Base-by-base conservation (phyloP, 495 filamentous ascomycete genomes). In the Extremus antarcticus region DNA sequence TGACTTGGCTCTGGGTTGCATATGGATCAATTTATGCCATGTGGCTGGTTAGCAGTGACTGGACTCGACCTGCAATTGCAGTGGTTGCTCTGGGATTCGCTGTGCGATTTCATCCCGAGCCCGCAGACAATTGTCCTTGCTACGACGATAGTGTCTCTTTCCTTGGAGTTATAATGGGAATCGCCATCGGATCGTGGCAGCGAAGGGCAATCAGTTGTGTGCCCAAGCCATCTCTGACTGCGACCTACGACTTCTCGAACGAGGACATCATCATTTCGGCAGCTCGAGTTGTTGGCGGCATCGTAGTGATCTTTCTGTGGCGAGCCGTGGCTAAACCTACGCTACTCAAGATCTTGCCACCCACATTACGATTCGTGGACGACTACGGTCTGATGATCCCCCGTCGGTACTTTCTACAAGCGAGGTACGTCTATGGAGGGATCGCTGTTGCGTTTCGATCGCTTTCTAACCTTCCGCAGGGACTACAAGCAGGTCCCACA, bases 71-170 rank as follows among this genome's bases (percentile, higher is more conserved):
- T 0, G 63, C 82, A 10, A 64, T 81, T 16, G 68, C 85, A 19
- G 74, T 83, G 2, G 59, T 89, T 16, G 60, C 82, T 2, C 82
- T 94, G 24, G 69, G 92, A 25, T 66, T 84, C 25, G 70, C 95
- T 23, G 85, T 97, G 29, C 81, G 92, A 46, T 79, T 95, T 19
- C 91, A 98, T 68, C 92, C 92, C 1, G 92, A 98, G 60, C 92
- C 92, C 1, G 92, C 89, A 0, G 92, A 98, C 67, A 86, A 95
- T 66, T 98, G 92, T 62, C 92, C 92, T 16, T 98, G 92, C 65
- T 98, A 94, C 66, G 92, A 98, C 67, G 92, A 98, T 71, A 90
- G 86, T 60, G 88, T 98, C 35, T 81, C 90, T 8, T 98, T 97
- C 65, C 83, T 88, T 20, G 92, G 86, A 4, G 90, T 95, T 25